Evolutionary conservation across 148 eudicot species (phyloP).

Genomic region (Vaccinium myrtillus): DNA sequence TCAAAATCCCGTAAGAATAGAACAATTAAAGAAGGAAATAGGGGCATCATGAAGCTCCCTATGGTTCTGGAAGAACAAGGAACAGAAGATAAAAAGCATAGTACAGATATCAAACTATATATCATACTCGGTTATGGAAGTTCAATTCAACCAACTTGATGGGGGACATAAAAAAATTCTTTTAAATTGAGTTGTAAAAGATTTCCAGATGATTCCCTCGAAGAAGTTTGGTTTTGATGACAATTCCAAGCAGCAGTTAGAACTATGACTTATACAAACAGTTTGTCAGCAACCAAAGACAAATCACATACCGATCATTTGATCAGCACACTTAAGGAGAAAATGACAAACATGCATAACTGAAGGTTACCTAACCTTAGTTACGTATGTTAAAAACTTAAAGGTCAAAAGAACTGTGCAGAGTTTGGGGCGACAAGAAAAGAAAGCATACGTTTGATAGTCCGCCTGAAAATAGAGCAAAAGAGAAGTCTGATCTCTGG

Average conservation of each 20-base stretch:
- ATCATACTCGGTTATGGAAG: background rate
- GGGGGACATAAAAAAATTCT: background rate
- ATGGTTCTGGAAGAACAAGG: background rate
- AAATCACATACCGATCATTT: background rate
- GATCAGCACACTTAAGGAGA: background rate
- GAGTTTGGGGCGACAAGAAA: slow-evolving; percentile 1
- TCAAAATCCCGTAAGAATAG: background rate
- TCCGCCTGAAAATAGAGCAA: slow-evolving; percentile 83
- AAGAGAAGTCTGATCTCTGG: slow-evolving; percentile 80
- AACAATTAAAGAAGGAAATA: background rate
- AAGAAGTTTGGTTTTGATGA: background rate
- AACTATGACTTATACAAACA: background rate
- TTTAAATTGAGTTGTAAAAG: background rate
- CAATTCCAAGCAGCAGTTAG: background rate
- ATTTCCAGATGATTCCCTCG: background rate
- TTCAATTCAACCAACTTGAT: background rate
- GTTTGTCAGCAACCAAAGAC: background rate
- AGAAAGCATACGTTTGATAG: slow-evolving; percentile 44
- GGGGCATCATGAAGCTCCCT: background rate
- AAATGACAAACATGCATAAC: background rate
- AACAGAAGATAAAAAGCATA: background rate
- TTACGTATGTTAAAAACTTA: background rate
- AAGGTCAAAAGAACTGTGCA: slow-evolving; percentile 5
- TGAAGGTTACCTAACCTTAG: background rate
- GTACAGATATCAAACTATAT: background rate